Base-by-base conservation (phyloP, 1,284 basidiomycete species). In the Phenoliferia sp. region DNA sequence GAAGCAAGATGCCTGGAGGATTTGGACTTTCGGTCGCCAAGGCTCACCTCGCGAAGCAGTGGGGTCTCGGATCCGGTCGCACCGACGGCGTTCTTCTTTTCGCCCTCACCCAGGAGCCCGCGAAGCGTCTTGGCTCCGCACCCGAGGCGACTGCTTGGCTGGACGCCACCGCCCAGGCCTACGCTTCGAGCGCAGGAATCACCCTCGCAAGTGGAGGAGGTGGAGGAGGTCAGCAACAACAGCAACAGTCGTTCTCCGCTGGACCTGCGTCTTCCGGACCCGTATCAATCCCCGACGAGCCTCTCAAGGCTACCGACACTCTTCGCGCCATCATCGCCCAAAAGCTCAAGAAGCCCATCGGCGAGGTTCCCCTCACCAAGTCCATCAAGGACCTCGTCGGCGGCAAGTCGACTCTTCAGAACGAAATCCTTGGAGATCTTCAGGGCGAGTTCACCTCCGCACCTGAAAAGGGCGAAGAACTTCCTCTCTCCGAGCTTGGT, bases 381-480 rank as follows among this genome's bases (percentile, higher is more conserved):
- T 90, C 93, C 1, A 94, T 99, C 84, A 98, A 98, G 81, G 95
- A 99, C 78, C 88, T 98, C 68, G 94, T 97, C 62, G 94, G 93
- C 54, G 96, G 96, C 74, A 99, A 99, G 82, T 98, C 94, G 31
- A 98, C 96, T 0, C 83, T 99, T 66, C 74, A 76, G 66, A 77
- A 75, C 68, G 74, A 75, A 62, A 76, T 76, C 65, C 68, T 76
- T 57, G 73, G 72, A 31, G 75, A 76, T 61, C 65, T 77, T 62
- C 73, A 77, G 66, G 72, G 72, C 60, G 80, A 81, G 66, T 81
- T 81, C 68, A 73, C 76, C 6, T 90, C 90, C n/a, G 91, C 93
- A 0, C 95, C 96, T 0, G 96, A 99, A 82, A 98, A 98, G 82
- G 94, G 92, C 29, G 95, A 99, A 79, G 95, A 99, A 78, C 85